These are phyloP conservation scores for Alternaria sp. DNA, from an alignment of 2,329 filamentous ascomycete species.

Conservation along the genomic window DNA sequence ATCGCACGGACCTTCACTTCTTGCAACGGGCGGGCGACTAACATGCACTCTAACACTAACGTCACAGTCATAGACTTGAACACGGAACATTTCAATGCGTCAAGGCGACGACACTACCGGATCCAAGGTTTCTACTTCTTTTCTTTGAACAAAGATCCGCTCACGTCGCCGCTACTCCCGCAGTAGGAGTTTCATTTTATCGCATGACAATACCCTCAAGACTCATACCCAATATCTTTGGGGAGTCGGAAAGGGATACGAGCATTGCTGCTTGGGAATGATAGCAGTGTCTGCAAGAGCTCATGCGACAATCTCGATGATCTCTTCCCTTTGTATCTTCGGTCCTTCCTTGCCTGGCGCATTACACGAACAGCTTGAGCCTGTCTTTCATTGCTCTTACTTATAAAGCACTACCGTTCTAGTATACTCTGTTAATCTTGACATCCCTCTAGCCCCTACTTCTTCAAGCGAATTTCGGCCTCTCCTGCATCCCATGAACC, in stretches of 20 bases:
- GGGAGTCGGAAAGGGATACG: neutral
- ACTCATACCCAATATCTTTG: neutral
- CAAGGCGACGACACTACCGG: neutral
- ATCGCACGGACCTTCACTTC: constrained; percentile 19
- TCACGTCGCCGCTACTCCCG: neutral
- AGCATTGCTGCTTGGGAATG: neutral
- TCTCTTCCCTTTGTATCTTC: neutral
- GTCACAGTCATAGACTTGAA: neutral
- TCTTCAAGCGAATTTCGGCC: neutral
- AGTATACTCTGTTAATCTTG: too few relatives aligned
- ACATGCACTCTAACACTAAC: neutral
- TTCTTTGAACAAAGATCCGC: neutral
- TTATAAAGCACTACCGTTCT: neutral
- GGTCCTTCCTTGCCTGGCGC: neutral
- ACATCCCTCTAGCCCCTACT: neutral
- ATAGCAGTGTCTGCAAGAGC: neutral
- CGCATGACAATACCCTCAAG: neutral
- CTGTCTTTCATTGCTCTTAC: neutral
- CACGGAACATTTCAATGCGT: neutral
- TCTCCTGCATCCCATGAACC: neutral
- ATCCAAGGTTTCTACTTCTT: fast-evolving
- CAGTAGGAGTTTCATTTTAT: neutral
- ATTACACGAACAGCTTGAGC: neutral
- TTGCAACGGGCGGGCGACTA: neutral
- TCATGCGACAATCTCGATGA: neutral